Evolutionary conservation across 2,329 filamentous ascomycete genomes (phyloP), one percentile per base, ranked within the genome.

Genomic region (Pseudogymnoascus sp.): DNA sequence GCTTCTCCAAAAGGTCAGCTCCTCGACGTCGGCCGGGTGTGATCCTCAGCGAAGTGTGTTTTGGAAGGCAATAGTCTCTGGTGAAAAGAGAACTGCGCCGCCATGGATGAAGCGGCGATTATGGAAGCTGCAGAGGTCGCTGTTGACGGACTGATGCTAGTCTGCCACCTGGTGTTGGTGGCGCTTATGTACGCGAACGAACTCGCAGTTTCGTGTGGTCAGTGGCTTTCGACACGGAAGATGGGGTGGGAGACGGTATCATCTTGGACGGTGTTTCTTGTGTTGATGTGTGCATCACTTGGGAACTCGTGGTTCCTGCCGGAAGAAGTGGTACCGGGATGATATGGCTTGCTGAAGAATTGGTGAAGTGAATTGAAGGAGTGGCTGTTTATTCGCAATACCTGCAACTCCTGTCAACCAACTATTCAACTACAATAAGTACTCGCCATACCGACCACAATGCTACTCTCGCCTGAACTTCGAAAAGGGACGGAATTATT

Each of bases 151-250:
- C 11, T 55, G 5, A 55, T 55, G 49, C 11, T 55, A 12, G 49
- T 55, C 49, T 55, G 49, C 28, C 49, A 55, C 49, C 28, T 55
- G n/a, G 49, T 55, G 49, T 21, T 55, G 49, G 49, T 55, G 49
- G 49, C 49, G 28, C 49, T 55, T 18, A 55, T 55, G 49, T 55
- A 55, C n/a, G 49, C 49, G 28, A 55, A 33, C 28, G 49, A 55
- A 55, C 49, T 55, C 28, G 49, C 49, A 35, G 49, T 55, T 18
- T 33, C 49, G 28, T 55, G 49, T 55, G 49, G 49, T 9, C 49
- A 55, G 14, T 55, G 49, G 49, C 49, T 55, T 55, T 55, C 49
- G 16, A 55, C 49, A 35, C 49, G 49, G 16, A 55, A 55, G 49
- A 33, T 55, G 49, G 49, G 49, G 5, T 55, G 49, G 49, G 49